These are phyloP conservation scores for Rubia tinctorum DNA, from an alignment of 305 asterid genomes.

Conservation along the genomic window DNA sequence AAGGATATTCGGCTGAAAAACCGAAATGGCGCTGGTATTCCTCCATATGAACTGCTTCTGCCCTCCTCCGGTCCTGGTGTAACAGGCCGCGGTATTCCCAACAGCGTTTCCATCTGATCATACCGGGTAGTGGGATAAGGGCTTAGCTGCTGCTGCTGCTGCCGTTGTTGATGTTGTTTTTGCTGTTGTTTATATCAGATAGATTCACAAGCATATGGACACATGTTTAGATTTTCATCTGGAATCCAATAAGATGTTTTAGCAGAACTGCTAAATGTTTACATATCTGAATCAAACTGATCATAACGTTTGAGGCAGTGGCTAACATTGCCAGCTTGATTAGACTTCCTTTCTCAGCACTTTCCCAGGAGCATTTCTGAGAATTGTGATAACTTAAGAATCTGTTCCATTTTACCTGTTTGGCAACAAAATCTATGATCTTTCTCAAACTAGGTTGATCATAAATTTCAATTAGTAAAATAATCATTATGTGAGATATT, in stretches of 20 bases:
- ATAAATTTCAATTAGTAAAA: too few relatives aligned
- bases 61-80: constrained; percentile 77
- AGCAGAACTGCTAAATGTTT: not conserved
- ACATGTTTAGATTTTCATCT: not conserved
- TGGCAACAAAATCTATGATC: constrained; percentile 40
- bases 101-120: constrained; percentile 62
- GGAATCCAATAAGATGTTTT: not conserved
- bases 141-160: too few relatives aligned
- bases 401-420: constrained; percentile 31
- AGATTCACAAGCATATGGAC: constrained; percentile 6
- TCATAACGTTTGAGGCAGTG: constrained; percentile 21
- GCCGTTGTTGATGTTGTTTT: too few relatives aligned
- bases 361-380: constrained; percentile 49
- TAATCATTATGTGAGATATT: too few relatives aligned
- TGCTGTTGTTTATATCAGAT: constrained; percentile 42
- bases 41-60: constrained; percentile 71
- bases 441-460: not conserved
- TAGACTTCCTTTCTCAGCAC: constrained; percentile 50
- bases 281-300: not conserved
- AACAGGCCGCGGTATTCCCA: constrained; percentile 84
- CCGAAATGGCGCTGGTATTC: constrained; percentile 73
- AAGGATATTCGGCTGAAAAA: constrained; percentile 43
- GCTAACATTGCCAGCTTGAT: constrained; percentile 28
- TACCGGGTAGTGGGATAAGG: too few relatives aligned
- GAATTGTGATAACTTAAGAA: not conserved